Evolutionary conservation across 768 basidiomycete genomes (phyloP), one percentile per base, ranked within the genome.

Genomic region (Clathrus columnatus): DNA sequence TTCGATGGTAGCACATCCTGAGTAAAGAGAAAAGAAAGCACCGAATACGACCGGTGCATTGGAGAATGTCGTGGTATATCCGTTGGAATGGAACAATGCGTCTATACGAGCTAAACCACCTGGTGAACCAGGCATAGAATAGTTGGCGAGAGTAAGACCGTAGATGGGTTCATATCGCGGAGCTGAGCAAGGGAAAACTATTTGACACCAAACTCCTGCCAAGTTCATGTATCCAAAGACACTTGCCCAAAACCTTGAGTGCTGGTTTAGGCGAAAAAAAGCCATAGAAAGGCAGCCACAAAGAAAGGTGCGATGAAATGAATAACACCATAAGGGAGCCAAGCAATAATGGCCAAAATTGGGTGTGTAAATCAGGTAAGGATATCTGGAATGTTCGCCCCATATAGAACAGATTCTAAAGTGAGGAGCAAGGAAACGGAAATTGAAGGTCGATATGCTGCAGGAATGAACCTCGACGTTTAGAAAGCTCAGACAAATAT

Each of bases 141-240:
- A 98, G 63, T 91, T 81, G 28, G 96, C 96, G 0, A 96, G 96
- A 0, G 91, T 95, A 32, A 97, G 82, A 1, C 96, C 96, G 66
- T 98, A 85, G 61, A 96, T 91, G 62, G 98, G 79, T 65, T 98
- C 95, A 70, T 98, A 99, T 95, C 96, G 87, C 5, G 96, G 96
- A 1, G 96, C 85, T 0, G 95, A 84, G 64, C 93, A 96, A 0
- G 95, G 96, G 56, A 98, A 77, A 30, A 90, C 64, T 64, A 96
- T 84, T 67, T 97, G 95, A 56, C 83, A 78, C 63, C 93, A 69
- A 29, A 98, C 96, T 1, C 93, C 95, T 10, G 78, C 70, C 53
- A 94, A 74, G 71, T 91, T 98, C 81, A 97, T 82, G 71, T 89
- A 96, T 0, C 96, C 96, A 64, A 99, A 94, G 0, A 84, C 84